Conservation (phyloP, 2,329 filamentous ascomycete species). For the Calonectria montana region DNA sequence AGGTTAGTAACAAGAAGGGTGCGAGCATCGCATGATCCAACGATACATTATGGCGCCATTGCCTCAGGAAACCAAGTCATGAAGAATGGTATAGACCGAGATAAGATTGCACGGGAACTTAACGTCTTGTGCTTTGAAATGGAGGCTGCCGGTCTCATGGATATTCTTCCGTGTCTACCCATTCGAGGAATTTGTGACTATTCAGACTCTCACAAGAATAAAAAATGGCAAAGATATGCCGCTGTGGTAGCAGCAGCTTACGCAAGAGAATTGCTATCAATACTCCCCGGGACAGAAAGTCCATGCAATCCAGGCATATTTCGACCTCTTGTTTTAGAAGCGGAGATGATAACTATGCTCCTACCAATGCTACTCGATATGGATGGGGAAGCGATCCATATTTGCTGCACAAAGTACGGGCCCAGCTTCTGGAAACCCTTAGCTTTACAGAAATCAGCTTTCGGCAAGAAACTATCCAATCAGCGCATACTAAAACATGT, state of each 20-base stretch:
- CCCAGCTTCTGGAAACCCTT: no score
- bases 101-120: conserved; percentile 37
- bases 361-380: no score
- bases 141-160: conserved; percentile 45
- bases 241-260: background rate
- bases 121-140: conserved; percentile 44
- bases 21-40: background rate
- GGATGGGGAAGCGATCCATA: no score
- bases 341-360: no score
- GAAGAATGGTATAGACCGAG: conserved; percentile 17
- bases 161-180: conserved; percentile 46
- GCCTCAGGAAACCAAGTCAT: background rate
- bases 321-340: no score
- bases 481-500: background rate
- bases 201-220: conserved; percentile 10
- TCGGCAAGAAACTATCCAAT: background rate
- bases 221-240: conserved; percentile 2
- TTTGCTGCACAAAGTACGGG: no score
- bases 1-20: rapidly evolving
- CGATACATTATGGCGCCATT: conserved; percentile 6
- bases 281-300: rapidly evolving
- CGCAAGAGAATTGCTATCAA: background rate
- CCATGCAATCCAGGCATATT: no score
- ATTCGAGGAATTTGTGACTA: conserved; percentile 38
- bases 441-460: background rate